A percentile compares a stretch with the other conserved stretches of the same genome.
phyloP scores from a whole-genome alignment of 169 alveolate genomes.

The Cryptosporidium felis region DNA sequence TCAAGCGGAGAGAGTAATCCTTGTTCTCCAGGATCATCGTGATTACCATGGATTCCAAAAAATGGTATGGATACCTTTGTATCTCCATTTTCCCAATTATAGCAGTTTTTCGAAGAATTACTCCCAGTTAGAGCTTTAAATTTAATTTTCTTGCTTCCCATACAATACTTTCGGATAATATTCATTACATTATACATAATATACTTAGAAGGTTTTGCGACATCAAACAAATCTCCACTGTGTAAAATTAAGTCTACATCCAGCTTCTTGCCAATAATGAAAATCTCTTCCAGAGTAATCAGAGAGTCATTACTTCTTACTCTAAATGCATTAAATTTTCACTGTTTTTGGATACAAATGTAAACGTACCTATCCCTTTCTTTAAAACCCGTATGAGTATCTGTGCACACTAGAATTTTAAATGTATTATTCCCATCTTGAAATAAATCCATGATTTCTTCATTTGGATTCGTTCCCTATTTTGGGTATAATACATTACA shows the following conservation, averaged over 20 bases:
- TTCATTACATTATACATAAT: conserved; percentile 83
- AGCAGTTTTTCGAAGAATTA: neutral
- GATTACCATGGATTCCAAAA: conserved; percentile 79
- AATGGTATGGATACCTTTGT: conserved; percentile 51
- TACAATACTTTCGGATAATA: conserved; percentile 80
- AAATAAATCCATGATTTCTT: neutral
- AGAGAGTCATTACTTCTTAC: conserved; percentile 89
- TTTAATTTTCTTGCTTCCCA: conserved; percentile 75
- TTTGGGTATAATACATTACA: no score
- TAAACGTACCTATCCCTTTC: conserved; percentile 86
- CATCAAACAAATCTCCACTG: conserved; percentile 96
- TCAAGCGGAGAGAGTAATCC: conserved; percentile 76
- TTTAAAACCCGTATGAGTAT: conserved; percentile 94
- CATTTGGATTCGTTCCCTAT: no score
- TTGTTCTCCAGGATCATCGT: conserved; percentile 79
- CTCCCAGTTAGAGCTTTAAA: conserved; percentile 11
- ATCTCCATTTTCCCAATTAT: conserved; percentile 46
- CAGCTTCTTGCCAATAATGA: conserved; percentile 84
- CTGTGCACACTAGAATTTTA: conserved; percentile 91
- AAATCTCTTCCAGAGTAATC: conserved; percentile 92
- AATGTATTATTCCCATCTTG: conserved; percentile 76
- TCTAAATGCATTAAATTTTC: neutral
- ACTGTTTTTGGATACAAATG: conserved; percentile 20
- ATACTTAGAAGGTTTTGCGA: conserved; percentile 89
- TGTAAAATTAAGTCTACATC: conserved; percentile 89